Conservation (phyloP, 2,329 filamentous ascomycete genomes). For the Monilinia vaccinii-corymbosi region DNA sequence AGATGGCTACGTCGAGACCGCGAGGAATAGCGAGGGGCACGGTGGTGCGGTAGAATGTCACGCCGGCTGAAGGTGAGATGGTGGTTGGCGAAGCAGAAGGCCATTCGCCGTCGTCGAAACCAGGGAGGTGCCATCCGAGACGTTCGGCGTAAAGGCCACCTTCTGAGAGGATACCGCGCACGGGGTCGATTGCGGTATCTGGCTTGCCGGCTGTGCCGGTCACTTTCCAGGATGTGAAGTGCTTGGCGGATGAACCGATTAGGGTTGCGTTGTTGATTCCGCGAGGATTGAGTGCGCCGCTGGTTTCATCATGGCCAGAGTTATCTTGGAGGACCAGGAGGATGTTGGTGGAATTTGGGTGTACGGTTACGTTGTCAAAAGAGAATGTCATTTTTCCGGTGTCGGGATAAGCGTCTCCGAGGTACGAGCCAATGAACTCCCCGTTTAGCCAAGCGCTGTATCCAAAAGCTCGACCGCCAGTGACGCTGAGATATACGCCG, state of each 20-base stretch:
- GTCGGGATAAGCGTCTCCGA: slow-evolving; percentile 30
- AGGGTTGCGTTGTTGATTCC: slow-evolving; percentile 45
- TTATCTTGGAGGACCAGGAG: slow-evolving; percentile 49
- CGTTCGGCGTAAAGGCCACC: slow-evolving; percentile 49
- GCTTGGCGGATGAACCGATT: slow-evolving; percentile 24
- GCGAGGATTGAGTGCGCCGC: slow-evolving; percentile 37
- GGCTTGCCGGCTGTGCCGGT: slow-evolving; percentile 42
- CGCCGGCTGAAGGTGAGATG: slow-evolving; percentile 40
- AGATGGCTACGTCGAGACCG: slow-evolving; percentile 46
- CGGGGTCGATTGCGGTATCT: slow-evolving; percentile 39
- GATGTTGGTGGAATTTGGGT: slow-evolving; percentile 31
- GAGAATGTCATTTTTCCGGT: slow-evolving; percentile 25
- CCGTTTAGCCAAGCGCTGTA: slow-evolving; percentile 38
- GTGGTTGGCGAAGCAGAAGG: slow-evolving; percentile 18
- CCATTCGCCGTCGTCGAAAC: slow-evolving; percentile 42
- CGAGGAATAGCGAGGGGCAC: slow-evolving; percentile 42
- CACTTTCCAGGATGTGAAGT: slow-evolving; percentile 40
- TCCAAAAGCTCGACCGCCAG: slow-evolving; percentile 10
- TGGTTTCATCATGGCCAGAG: slow-evolving; percentile 47
- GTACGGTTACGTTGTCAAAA: slow-evolving; percentile 35
- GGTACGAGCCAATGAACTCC: slow-evolving; percentile 43
- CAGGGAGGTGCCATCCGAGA: slow-evolving; percentile 49
- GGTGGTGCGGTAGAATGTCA: slow-evolving; percentile 46
- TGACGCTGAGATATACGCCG: slow-evolving; percentile 21
- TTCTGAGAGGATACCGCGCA: slow-evolving; percentile 47